Conservation (phyloP, 2,329 filamentous ascomycete genomes). For the Fusarium bactridioides region DNA sequence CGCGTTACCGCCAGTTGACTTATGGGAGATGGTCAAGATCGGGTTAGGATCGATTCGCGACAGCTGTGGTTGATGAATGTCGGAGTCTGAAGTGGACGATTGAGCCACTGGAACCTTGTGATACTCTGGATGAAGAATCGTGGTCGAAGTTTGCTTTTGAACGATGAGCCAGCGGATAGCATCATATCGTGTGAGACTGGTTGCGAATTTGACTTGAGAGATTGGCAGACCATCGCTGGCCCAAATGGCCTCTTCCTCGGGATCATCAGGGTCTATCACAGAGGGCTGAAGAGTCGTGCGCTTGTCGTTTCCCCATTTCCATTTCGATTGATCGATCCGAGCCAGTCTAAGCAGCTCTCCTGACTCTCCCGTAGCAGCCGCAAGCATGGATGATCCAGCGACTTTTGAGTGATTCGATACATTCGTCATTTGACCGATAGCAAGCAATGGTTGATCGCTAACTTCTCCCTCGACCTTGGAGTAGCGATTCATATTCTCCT, state of each 20-base stretch:
- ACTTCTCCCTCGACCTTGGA: constrained; percentile 38
- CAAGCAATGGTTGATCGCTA: constrained; percentile 53
- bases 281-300: constrained; percentile 58
- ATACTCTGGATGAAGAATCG: constrained; percentile 61
- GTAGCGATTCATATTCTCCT: constrained; percentile 48
- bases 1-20: constrained; percentile 60
- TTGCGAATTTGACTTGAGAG: constrained; percentile 58
- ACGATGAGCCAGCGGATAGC: constrained; percentile 61
- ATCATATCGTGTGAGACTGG: constrained; percentile 48
- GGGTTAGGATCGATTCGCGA: constrained; percentile 65
- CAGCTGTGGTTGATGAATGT: constrained; percentile 42
- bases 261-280: constrained; percentile 50
- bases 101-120: constrained; percentile 48
- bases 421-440: constrained; percentile 63
- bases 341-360: constrained; percentile 66
- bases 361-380: constrained; percentile 62
- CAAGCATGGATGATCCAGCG: constrained; percentile 50
- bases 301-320: constrained; percentile 61
- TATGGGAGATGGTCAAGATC: constrained; percentile 59
- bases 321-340: constrained; percentile 57
- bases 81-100: constrained; percentile 5
- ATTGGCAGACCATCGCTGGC: constrained; percentile 60
- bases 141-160: constrained; percentile 61
- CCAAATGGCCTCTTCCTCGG: constrained; percentile 63
- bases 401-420: constrained; percentile 41